phyloP scores from a whole-genome alignment of 305 asterid genomes.

The Andrographis paniculata region DNA sequence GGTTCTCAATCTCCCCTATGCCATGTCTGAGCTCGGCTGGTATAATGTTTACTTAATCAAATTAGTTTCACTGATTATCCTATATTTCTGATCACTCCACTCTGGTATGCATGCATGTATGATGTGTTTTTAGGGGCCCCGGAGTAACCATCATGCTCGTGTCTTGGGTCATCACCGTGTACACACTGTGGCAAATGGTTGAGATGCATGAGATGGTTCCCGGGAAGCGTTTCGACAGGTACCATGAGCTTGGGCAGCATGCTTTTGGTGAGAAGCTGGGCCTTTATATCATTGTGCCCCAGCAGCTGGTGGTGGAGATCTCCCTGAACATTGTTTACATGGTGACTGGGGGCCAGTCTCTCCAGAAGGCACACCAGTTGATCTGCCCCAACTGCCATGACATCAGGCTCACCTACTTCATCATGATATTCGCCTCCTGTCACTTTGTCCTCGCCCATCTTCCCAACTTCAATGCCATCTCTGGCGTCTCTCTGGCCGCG shows the following conservation, averaged over 20 bases:
- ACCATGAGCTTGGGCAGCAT: slow-evolving; percentile 74
- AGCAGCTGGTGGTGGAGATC: slow-evolving; percentile 65
- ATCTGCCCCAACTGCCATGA: slow-evolving; percentile 34
- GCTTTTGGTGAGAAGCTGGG: slow-evolving; percentile 82
- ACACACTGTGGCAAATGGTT: slow-evolving; percentile 94
- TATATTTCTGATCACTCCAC: background rate
- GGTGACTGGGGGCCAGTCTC: slow-evolving; percentile 84
- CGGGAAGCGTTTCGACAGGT: slow-evolving; percentile 73
- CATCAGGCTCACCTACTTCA: slow-evolving; percentile 48
- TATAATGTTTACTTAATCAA: slow-evolving; percentile 13
- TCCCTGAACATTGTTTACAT: slow-evolving; percentile 74
- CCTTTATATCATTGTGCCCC: slow-evolving; percentile 74
- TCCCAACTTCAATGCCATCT: slow-evolving; percentile 64
- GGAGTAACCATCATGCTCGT: slow-evolving; percentile 60
- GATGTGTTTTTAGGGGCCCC: slow-evolving; percentile 78
- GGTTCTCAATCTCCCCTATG: slow-evolving; percentile 35
- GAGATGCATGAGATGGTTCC: slow-evolving; percentile 95
- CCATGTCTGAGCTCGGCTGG: slow-evolving; percentile 88
- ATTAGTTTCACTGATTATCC: background rate
- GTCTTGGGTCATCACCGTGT: slow-evolving; percentile 74
- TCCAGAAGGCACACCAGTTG: slow-evolving; percentile 48
- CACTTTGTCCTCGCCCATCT: slow-evolving; percentile 67
- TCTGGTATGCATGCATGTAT: no score
- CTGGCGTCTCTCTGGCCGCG: slow-evolving; percentile 70
- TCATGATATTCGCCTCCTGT: slow-evolving; percentile 64